These are phyloP conservation scores for Neocucurbitaria cava DNA, from an alignment of 2,329 filamentous ascomycete species.

Conservation along the genomic window DNA sequence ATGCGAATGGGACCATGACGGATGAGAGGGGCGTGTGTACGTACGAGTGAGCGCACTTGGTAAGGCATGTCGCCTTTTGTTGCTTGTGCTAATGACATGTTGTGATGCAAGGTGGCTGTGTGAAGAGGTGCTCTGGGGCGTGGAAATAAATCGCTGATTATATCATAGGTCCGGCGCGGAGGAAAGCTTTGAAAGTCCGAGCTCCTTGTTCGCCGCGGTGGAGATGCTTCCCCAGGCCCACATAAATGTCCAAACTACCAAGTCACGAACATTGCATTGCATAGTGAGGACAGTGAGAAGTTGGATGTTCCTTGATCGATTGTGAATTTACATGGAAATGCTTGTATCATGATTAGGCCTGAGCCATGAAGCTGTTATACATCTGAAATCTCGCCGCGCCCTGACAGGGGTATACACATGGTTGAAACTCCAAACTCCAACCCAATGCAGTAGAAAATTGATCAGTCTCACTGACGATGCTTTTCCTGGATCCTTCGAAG, in stretches of 20 bases:
- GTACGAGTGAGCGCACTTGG: constrained; percentile 50
- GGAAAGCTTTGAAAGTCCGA: constrained; percentile 41
- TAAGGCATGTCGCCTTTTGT: constrained; percentile 47
- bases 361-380: constrained; percentile 6
- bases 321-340: neutral
- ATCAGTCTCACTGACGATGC: constrained; percentile 31
- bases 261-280: neutral
- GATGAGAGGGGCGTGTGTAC: constrained; percentile 16
- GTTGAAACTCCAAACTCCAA: constrained; percentile 20
- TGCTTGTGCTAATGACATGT: constrained; percentile 46
- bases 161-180: constrained; percentile 41
- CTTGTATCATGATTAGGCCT: constrained; percentile 2
- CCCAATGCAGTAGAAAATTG: constrained; percentile 14
- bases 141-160: constrained; percentile 47
- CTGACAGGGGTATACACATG: constrained; percentile 14
- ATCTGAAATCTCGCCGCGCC: constrained; percentile 2
- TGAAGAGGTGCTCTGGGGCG: constrained; percentile 32
- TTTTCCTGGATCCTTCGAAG: constrained; percentile 73
- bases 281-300: neutral
- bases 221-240: constrained; percentile 6
- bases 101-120: constrained; percentile 14
- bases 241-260: neutral
- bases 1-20: neutral
- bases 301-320: neutral
- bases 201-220: constrained; percentile 17